These are phyloP conservation scores for Naganishia vaughanmartiniae DNA, from an alignment of 768 basidiomycete genomes.

Conservation along the genomic window DNA sequence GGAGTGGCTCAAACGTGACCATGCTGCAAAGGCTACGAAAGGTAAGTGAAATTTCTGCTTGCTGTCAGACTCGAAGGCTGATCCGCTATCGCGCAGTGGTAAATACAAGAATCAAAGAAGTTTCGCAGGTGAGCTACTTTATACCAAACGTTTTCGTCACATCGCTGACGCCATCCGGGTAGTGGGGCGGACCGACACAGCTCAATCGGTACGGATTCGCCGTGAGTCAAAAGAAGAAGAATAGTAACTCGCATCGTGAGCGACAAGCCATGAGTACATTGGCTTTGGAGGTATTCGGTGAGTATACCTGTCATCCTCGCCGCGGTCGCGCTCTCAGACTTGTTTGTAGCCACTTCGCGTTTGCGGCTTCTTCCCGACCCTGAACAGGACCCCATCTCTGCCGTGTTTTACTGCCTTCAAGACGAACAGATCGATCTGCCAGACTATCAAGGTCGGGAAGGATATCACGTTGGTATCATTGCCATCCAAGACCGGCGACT, in stretches of 20 bases:
- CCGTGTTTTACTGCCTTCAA: slow-evolving; percentile 73
- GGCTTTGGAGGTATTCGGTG: slow-evolving; percentile 82
- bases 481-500: slow-evolving; percentile 31
- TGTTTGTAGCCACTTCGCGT: slow-evolving; percentile 61
- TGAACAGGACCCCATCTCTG: slow-evolving; percentile 63
- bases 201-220: slow-evolving; percentile 67
- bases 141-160: background rate
- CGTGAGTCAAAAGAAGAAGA: slow-evolving; percentile 58
- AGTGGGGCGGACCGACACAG: slow-evolving; percentile 77
- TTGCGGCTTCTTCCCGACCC: slow-evolving; percentile 65
- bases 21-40: slow-evolving; percentile 26
- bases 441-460: slow-evolving; percentile 36
- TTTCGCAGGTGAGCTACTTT: slow-evolving; percentile 41
- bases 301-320: slow-evolving; percentile 38
- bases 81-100: background rate
- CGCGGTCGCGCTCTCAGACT: background rate
- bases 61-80: slow-evolving; percentile 1
- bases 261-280: slow-evolving; percentile 74
- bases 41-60: background rate
- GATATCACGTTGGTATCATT: slow-evolving; percentile 49
- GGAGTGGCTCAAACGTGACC: slow-evolving; percentile 58
- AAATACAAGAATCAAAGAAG: slow-evolving; percentile 29
- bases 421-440: slow-evolving; percentile 48
- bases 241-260: slow-evolving; percentile 58
- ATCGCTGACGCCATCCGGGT: background rate